Conservation (phyloP, 495 filamentous ascomycete species). For the Penicillium cataractarum region DNA sequence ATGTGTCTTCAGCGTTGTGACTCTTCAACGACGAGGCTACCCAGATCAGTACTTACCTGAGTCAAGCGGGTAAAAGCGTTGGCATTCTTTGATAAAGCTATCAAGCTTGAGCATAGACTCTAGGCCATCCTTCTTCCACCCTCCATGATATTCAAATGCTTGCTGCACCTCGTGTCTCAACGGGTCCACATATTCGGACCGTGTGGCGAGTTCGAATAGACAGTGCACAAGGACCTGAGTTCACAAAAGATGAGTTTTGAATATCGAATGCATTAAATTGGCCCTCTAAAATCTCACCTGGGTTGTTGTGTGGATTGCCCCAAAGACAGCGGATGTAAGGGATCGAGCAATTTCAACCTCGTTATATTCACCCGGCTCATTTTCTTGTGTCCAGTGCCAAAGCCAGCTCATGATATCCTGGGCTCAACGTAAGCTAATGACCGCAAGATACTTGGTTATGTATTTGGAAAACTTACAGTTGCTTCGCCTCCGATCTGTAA, state of each 20-base stretch:
- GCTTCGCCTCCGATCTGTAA: background rate
- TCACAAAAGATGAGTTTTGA: background rate
- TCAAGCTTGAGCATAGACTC: background rate
- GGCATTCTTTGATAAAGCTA: background rate
- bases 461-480: background rate
- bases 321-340: background rate
- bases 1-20: background rate
- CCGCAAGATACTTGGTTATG: background rate
- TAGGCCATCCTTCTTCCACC: background rate
- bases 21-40: background rate
- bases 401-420: background rate
- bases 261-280: background rate
- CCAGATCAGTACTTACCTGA: background rate
- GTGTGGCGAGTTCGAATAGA: background rate
- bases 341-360: background rate
- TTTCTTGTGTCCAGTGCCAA: background rate
- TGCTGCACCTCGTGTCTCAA: background rate
- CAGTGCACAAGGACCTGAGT: background rate
- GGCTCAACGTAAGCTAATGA: background rate
- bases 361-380: background rate
- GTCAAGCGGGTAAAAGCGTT: background rate
- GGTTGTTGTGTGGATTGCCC: background rate
- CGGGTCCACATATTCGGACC: background rate
- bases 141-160: background rate
- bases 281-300: background rate